phyloP scores from a whole-genome alignment of 2,329 filamentous ascomycete species.

The Penicillium expansum region DNA sequence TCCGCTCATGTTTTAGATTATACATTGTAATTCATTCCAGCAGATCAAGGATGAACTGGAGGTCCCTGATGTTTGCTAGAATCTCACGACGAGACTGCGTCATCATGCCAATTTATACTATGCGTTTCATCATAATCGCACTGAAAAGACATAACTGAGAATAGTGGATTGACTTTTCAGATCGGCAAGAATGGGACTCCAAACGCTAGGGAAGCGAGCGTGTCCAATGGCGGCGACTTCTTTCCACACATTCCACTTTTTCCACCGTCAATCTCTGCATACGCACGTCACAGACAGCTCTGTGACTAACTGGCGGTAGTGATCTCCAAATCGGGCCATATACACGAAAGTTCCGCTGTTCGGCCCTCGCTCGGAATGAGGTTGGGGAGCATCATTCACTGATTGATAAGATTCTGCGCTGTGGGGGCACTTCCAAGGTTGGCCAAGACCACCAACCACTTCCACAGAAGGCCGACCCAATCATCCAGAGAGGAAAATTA shows the following conservation, averaged over 20 bases:
- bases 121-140: not conserved
- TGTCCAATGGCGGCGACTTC: constrained; percentile 8
- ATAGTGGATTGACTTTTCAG: not conserved
- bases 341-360: constrained; percentile 16
- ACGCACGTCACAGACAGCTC: not conserved
- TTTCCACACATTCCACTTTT: constrained; percentile 1
- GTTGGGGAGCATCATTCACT: constrained; percentile 13
- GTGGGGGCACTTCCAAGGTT: not conserved
- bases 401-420: constrained; percentile 25
- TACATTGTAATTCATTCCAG: not conserved
- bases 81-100: not conserved
- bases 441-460: constrained; percentile 9
- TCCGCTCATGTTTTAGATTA: not conserved
- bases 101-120: not conserved
- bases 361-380: constrained; percentile 15
- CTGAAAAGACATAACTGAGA: not conserved
- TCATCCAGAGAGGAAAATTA: not conserved
- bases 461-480: constrained; percentile 1
- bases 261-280: not conserved
- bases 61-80: not conserved
- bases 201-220: not conserved
- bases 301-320: not conserved
- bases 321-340: not conserved
- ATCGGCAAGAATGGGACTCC: not conserved
- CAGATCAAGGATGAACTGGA: not conserved